Base-by-base conservation (phyloP, 352 stramenopile species). In the Globisporangium uncinulatum region DNA sequence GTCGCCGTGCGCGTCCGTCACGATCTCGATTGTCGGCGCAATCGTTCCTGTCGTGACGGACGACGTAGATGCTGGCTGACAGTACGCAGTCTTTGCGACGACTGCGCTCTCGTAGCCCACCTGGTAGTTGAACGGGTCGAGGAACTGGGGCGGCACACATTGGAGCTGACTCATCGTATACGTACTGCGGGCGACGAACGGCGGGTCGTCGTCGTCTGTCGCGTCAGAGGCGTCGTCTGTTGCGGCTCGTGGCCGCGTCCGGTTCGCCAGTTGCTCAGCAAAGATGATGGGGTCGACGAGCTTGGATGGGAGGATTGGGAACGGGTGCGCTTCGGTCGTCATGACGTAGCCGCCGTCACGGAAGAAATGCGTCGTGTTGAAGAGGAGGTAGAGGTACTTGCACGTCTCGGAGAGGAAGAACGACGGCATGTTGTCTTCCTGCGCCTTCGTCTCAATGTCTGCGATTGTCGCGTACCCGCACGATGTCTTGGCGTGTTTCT, bases 381-480 rank as follows among this genome's bases (percentile, higher is more conserved):
- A 99, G 5, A 98, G 89, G 50, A 99, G 62, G 71, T 98, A 99
- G 3, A 99, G 76, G 71, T 99, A 99, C 71, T 99, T 99, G 68
- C 97, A 88, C 13, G 97, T 99, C 74, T 99, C 98, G 11, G 91
- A 98, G 0, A 99, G 79, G 65, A 99, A 99, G 65, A 98, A 99
- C 6, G 89, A 98, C 46, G 96, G 96, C 97, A 99, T 99, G 62
- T 96, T 87, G 62, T 99, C 89, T 17, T 97, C 78, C 47, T 98
- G 82, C 76, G 80, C 57, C 68, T 92, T 79, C 9, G 79, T 87
- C 56, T 95, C 76, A 14, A 98, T 76, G 63, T 98, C 79, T 9
- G 65, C 67, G 45, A 95, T 86, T 20, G 82, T 94, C 39, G 94
- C 93, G 69, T 97, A 99, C 8, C 96, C 97, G 62, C 97, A 99